Percentiles rank a stretch among this genome's conserved stretches.
Evolutionary conservation across 2,329 filamentous ascomycete species (phyloP).

Genomic region (Whalleya microplaca): DNA sequence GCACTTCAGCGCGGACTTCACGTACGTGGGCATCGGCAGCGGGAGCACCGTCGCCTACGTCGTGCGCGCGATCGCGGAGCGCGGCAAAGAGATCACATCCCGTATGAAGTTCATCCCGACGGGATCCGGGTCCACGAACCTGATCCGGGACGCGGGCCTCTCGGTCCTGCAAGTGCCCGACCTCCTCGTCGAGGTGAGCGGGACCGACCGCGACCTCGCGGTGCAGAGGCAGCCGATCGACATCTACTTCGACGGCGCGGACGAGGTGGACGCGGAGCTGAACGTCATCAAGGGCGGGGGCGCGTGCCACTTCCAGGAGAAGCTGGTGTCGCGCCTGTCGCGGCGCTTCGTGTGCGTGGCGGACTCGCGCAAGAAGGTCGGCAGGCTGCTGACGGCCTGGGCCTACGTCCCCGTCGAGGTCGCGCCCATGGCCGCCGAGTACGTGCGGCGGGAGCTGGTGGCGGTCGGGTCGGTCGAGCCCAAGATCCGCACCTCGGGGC

Average conservation of each 20-base stretch:
- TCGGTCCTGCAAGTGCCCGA: constrained; percentile 78
- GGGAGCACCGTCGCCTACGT: constrained; percentile 86
- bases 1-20: constrained; percentile 77
- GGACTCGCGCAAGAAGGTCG: constrained; percentile 88
- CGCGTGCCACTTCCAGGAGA: constrained; percentile 97
- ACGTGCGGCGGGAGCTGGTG: constrained; percentile 73
- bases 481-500: constrained; percentile 70
- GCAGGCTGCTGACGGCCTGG: constrained; percentile 76
- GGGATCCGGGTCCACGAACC: constrained; percentile 84
- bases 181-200: constrained; percentile 57
- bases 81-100: constrained; percentile 56
- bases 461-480: constrained; percentile 75
- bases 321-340: constrained; percentile 84
- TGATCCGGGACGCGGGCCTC: constrained; percentile 80
- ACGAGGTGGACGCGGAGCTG: constrained; percentile 92
- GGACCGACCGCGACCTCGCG: not conserved
- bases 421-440: constrained; percentile 78
- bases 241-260: constrained; percentile 93
- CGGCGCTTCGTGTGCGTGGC: constrained; percentile 88
- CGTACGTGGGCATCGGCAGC: constrained; percentile 84
- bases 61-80: constrained; percentile 75
- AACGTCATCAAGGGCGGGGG: constrained; percentile 98
- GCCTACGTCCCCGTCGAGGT: constrained; percentile 90
- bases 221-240: constrained; percentile 69
- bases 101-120: constrained; percentile 88